Evolutionary conservation across 192 early-diverging fungal species (phyloP).

Genomic region (Piromyces finnis): DNA sequence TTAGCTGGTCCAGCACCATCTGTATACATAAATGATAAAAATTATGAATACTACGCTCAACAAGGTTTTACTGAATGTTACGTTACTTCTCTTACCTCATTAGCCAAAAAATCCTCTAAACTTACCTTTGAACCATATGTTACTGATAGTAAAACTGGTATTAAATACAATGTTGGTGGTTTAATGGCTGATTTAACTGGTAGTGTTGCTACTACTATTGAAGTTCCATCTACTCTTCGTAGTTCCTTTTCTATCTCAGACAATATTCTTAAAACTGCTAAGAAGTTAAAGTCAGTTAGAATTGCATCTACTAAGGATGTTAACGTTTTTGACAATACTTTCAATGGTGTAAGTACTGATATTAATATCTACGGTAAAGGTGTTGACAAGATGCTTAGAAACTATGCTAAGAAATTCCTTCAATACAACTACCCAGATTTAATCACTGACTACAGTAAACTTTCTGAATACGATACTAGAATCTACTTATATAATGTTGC

Average conservation of each 20-base stretch:
- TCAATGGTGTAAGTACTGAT: background rate
- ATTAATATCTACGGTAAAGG: background rate
- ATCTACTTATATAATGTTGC: background rate
- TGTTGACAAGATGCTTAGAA: background rate
- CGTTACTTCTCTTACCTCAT: background rate
- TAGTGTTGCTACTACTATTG: background rate
- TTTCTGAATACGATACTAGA: background rate
- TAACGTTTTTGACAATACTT: background rate
- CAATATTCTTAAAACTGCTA: background rate
- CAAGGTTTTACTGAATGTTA: background rate
- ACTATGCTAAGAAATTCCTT: background rate
- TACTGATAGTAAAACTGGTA: background rate
- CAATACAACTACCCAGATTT: background rate
- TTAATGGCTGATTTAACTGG: background rate
- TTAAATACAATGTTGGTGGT: background rate
- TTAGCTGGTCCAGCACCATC: background rate
- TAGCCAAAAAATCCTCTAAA: background rate
- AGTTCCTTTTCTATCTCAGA: background rate
- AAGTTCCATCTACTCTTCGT: background rate
- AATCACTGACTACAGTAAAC: background rate
- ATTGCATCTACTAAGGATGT: background rate
- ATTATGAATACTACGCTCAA: background rate
- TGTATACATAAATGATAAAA: background rate
- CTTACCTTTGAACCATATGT: background rate
- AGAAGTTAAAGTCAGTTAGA: background rate